phyloP scores from a whole-genome alignment of 1,284 basidiomycete genomes.

The Marasmius sp. region DNA sequence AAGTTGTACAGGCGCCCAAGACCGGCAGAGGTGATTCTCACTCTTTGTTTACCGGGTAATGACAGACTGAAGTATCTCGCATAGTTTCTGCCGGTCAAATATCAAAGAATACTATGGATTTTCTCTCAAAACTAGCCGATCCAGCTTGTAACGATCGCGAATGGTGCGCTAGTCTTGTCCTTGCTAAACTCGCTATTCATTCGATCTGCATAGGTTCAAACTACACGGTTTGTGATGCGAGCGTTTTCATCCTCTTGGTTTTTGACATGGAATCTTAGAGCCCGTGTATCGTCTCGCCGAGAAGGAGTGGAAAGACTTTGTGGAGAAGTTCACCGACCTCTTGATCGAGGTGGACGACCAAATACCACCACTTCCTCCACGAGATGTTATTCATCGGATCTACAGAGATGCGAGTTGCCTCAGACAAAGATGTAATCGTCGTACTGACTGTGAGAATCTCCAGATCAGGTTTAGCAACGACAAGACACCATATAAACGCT shows the following conservation, averaged over 20 bases:
- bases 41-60: neutral
- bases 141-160: constrained; percentile 84
- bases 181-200: neutral
- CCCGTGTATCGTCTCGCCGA: constrained; percentile 82
- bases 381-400: constrained; percentile 84
- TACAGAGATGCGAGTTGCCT: constrained; percentile 69
- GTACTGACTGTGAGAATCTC: neutral
- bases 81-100: constrained; percentile 83
- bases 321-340: constrained; percentile 66
- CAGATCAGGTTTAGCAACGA: constrained; percentile 91
- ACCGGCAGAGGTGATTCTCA: constrained; percentile 69
- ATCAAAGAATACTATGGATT: constrained; percentile 82
- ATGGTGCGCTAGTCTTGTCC: constrained; percentile 53
- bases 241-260: neutral
- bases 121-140: constrained; percentile 69
- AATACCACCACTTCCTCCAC: constrained; percentile 81
- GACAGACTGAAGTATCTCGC: neutral
- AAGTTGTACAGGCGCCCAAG: constrained; percentile 73
- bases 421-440: neutral
- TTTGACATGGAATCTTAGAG: constrained; percentile 44
- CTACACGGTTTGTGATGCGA: constrained; percentile 51
- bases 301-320: constrained; percentile 85
- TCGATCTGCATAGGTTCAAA: constrained; percentile 59
- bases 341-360: constrained; percentile 75
- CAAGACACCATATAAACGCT: constrained; percentile 90